Evolutionary conservation across 345 rosid species (phyloP).

Genomic region (Anastatica hierochuntica): DNA sequence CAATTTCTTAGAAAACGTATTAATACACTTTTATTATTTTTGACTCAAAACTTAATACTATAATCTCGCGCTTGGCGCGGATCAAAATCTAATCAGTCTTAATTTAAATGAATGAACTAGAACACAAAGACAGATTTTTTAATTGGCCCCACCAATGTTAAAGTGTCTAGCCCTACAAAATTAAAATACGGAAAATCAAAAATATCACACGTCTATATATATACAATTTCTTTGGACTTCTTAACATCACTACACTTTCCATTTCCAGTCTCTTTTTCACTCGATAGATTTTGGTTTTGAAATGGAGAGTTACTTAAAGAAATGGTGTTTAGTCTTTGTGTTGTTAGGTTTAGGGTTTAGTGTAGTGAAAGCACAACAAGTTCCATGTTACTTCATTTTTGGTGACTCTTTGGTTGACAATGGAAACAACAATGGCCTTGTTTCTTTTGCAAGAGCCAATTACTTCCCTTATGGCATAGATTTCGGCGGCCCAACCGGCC

Average conservation of each 20-base stretch:
- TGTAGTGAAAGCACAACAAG: slow-evolving; percentile 33
- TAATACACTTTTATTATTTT: no score
- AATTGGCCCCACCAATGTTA: slow-evolving; percentile 16
- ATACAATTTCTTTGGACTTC: slow-evolving; percentile 3
- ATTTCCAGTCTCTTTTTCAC: slow-evolving; percentile 4
- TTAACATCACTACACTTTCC: slow-evolving; percentile 15
- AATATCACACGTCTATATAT: slow-evolving; percentile 9
- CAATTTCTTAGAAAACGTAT: no score
- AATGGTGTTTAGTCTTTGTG: slow-evolving; percentile 19
- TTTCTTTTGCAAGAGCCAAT: slow-evolving; percentile 62
- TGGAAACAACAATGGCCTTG: slow-evolving; percentile 74
- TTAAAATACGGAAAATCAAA: background rate
- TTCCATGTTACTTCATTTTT: slow-evolving; percentile 73
- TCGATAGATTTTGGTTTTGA: background rate
- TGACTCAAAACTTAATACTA: no score
- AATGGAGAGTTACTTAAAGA: slow-evolving; percentile 22
- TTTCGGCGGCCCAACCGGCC: slow-evolving; percentile 71
- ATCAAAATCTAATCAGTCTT: no score
- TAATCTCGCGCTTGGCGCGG: no score
- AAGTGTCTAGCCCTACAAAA: slow-evolving; percentile 9
- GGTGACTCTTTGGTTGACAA: slow-evolving; percentile 94
- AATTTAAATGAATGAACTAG: no score
- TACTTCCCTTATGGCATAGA: slow-evolving; percentile 86
- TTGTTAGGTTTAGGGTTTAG: slow-evolving; percentile 17
- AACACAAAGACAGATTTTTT: background rate